A percentile compares a stretch with the other conserved stretches of the same genome.
These are phyloP conservation scores for Aspergillus floridensis DNA, from an alignment of 2,329 filamentous ascomycete species.

Conservation along the genomic window DNA sequence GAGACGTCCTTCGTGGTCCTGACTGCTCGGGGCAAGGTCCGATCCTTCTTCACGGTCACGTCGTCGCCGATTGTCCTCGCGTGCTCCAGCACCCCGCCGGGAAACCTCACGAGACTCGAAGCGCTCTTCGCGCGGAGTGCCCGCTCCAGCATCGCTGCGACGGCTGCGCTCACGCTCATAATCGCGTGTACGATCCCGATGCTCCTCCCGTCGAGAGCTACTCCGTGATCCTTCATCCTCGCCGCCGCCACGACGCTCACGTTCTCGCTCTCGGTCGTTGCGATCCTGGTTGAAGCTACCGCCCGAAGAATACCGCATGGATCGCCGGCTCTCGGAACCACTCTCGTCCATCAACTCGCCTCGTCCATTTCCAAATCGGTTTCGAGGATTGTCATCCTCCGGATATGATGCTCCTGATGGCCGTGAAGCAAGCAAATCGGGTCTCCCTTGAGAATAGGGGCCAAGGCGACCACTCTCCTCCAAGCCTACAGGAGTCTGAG, in stretches of 20 bases:
- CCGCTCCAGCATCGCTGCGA: conserved; percentile 29
- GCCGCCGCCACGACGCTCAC: conserved; percentile 25
- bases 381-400: conserved; percentile 29
- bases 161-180: conserved; percentile 36
- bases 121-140: conserved; percentile 23
- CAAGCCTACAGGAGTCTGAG: conserved; percentile 30
- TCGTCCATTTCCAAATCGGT: conserved; percentile 28
- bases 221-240: conserved; percentile 27
- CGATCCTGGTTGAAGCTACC: conserved; percentile 7
- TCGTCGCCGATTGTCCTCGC: conserved; percentile 37
- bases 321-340: conserved; percentile 32
- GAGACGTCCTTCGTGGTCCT: conserved; percentile 34
- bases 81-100: conserved; percentile 31
- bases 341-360: conserved; percentile 37
- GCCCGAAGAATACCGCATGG: conserved; percentile 29
- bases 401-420: conserved; percentile 23
- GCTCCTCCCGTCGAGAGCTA: conserved; percentile 36
- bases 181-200: conserved; percentile 34
- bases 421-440: conserved; percentile 35
- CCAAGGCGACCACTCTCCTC: conserved; percentile 23
- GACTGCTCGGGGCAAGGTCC: conserved; percentile 20
- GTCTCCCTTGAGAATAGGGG: conserved; percentile 23
- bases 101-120: conserved; percentile 31
- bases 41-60: conserved; percentile 37
- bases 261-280: conserved; percentile 31